Evolutionary conservation across 2,329 filamentous ascomycete genomes (phyloP).

Genomic region (Thermothelomyces thermophilus): DNA sequence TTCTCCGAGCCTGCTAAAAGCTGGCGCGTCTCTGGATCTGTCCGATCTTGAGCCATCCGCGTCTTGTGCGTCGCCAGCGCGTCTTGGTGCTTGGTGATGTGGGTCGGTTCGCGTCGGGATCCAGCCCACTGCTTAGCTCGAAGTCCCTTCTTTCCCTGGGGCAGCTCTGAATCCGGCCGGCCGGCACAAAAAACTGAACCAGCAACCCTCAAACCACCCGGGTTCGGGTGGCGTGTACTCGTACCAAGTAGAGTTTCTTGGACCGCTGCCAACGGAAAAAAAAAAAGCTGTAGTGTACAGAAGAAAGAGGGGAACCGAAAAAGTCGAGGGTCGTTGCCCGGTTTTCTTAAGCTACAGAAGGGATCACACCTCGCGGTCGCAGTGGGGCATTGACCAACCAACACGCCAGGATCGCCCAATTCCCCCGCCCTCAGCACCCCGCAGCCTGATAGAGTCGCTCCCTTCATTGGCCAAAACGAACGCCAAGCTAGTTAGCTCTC

Average conservation of each 20-base stretch:
- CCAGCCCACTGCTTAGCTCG: not conserved
- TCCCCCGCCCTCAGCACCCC: constrained; percentile 6
- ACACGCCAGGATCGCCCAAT: not conserved
- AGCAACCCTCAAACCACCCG: not conserved
- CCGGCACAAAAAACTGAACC: not conserved
- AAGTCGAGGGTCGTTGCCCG: constrained; percentile 3
- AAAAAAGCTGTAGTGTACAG: too few species aligned
- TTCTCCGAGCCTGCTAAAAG: not conserved
- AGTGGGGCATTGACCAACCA: constrained; percentile 13
- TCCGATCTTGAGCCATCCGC: not conserved
- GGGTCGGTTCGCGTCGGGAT: not conserved
- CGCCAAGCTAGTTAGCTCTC: not conserved
- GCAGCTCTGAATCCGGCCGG: constrained; percentile 4
- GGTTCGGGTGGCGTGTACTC: not conserved
- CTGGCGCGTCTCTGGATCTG: not conserved
- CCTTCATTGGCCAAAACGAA: not conserved
- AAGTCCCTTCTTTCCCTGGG: not conserved
- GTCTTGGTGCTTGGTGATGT: not conserved
- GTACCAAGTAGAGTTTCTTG: too few species aligned
- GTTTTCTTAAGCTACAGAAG: not conserved
- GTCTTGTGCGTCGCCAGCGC: not conserved
- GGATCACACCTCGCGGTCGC: constrained; percentile 1
- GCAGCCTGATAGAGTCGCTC: not conserved
- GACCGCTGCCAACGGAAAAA: not conserved
- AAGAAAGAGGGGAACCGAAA: constrained; percentile 6